Percentiles rank a stretch among this genome's conserved stretches.
phyloP scores from a whole-genome alignment of 495 filamentous ascomycete genomes.

The Astrothelium macrocarpum region DNA sequence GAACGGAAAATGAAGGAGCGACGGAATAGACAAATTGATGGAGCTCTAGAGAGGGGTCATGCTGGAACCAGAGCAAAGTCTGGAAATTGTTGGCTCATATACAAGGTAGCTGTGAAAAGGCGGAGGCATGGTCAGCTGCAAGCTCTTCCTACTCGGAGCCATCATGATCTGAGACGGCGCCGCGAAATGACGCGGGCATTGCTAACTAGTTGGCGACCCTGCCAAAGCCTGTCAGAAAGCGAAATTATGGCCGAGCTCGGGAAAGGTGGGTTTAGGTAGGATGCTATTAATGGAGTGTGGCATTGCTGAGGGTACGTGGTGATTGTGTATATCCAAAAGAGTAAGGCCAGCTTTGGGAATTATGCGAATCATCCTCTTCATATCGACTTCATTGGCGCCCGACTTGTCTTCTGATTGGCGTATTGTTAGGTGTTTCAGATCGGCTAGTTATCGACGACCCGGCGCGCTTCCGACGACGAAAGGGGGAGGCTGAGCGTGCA shows the following conservation, averaged over 20 bases:
- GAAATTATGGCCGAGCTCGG: not conserved
- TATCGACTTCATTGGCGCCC: not conserved
- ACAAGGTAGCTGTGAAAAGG: not conserved
- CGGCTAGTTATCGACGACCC: not conserved
- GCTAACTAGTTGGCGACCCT: conserved; percentile 1
- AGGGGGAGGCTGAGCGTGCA: conserved; percentile 3
- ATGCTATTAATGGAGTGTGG: conserved; percentile 4
- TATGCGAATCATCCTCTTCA: not conserved
- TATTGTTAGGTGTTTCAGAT: not conserved
- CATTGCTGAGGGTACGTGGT: not conserved
- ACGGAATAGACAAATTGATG: not conserved
- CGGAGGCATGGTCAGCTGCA: conserved; percentile 2
- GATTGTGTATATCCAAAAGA: not conserved
- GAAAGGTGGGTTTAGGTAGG: not conserved
- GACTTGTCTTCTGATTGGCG: not conserved
- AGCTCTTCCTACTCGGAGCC: conserved; percentile 6
- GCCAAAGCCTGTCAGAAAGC: not conserved
- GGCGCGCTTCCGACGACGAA: not conserved
- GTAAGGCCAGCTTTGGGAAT: not conserved
- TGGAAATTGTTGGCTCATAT: not conserved
- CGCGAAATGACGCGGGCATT: conserved; percentile 1
- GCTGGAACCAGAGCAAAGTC: not conserved
- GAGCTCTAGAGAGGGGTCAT: not conserved
- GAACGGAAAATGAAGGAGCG: not conserved
- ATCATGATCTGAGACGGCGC: not conserved